A percentile compares a stretch with the other conserved stretches of the same genome.
phyloP scores from a whole-genome alignment of 73 alveolate genomes.

The Tetrahymena thermophila region DNA sequence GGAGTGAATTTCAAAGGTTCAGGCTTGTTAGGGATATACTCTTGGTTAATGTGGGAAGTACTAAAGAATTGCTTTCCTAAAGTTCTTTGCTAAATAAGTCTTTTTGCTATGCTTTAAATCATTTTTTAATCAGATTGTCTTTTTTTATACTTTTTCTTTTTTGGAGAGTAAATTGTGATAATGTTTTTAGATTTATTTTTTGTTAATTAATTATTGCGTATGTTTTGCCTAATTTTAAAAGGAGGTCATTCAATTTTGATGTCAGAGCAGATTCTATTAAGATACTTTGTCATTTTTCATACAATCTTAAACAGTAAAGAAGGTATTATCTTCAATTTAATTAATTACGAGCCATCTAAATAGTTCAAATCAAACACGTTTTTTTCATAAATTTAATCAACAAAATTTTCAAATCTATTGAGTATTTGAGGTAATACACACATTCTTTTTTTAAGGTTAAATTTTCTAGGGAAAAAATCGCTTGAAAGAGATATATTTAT shows the following conservation, averaged over 20 bases:
- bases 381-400: neutral
- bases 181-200: neutral
- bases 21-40: conserved; percentile 13
- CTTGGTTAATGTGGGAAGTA: neutral
- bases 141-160: neutral
- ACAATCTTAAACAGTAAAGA: neutral
- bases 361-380: neutral
- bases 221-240: neutral
- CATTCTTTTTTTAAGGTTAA: neutral
- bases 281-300: neutral
- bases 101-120: neutral
- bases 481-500: neutral
- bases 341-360: neutral
- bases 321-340: neutral
- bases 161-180: neutral
- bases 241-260: neutral
- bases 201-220: neutral
- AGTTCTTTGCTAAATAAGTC: neutral
- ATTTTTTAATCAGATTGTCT: neutral
- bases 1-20: conserved; percentile 23
- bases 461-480: neutral
- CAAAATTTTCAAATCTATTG: neutral
- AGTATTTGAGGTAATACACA: neutral
- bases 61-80: neutral
- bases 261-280: neutral